Evolutionary conservation across 2,329 filamentous ascomycete species (phyloP).

Genomic region (Aspergillus ustus): DNA sequence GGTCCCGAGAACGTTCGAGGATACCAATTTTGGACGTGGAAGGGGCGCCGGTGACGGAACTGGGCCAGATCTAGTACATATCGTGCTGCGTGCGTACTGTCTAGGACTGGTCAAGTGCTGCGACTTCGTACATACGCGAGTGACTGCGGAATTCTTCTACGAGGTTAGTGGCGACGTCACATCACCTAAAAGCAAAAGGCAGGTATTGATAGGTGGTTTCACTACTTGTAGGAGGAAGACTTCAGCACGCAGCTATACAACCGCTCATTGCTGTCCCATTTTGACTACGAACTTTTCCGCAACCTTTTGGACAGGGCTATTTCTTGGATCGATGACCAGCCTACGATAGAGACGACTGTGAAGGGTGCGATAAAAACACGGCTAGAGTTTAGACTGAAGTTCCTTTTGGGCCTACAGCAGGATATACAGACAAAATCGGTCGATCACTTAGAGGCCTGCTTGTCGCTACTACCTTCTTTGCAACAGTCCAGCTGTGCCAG

Average conservation of each 20-base stretch:
- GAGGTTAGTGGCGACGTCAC: conserved; percentile 62
- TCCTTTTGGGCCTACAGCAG: conserved; percentile 47
- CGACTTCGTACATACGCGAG: conserved; percentile 74
- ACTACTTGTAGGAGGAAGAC: conserved; percentile 76
- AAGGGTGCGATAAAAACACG: conserved; percentile 66
- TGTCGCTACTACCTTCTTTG: conserved; percentile 58
- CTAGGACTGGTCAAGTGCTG: conserved; percentile 83
- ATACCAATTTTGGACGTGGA: conserved; percentile 63
- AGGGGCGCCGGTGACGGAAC: conserved; percentile 27
- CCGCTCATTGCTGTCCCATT: conserved; percentile 70
- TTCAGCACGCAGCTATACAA: conserved; percentile 93
- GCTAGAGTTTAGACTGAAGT: conserved; percentile 66
- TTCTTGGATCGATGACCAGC: conserved; percentile 52
- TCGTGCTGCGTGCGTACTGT: conserved; percentile 82
- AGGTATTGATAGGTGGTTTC: not conserved
- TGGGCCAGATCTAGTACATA: conserved; percentile 56
- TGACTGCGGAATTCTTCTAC: conserved; percentile 85
- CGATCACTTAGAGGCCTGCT: conserved; percentile 37
- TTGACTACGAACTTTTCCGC: conserved; percentile 63
- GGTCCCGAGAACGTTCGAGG: conserved; percentile 64
- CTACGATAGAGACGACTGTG: conserved; percentile 40
- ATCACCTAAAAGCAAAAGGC: not conserved
- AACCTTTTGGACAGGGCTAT: conserved; percentile 60
- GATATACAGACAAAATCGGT: conserved; percentile 38
- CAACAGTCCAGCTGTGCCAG: conserved; percentile 66